A percentile compares a stretch with the other conserved stretches of the same genome.
phyloP scores from a whole-genome alignment of 371 early-diverging fungal species.

The Lichtheimia corymbifera region DNA sequence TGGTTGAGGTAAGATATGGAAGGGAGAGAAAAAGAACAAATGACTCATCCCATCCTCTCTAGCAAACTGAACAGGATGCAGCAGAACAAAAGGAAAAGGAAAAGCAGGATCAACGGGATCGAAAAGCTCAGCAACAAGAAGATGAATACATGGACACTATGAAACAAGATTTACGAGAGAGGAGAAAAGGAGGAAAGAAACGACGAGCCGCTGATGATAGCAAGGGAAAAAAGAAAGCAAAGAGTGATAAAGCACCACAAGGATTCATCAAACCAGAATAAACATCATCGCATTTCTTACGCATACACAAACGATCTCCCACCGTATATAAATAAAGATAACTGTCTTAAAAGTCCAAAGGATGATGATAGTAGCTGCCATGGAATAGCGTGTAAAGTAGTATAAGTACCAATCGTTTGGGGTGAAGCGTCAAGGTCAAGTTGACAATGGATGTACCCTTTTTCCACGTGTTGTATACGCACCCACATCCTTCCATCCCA shows the following conservation, averaged over 20 bases:
- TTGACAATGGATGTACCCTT: no score
- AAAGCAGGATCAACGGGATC: conserved; percentile 27
- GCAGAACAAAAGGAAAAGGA: conserved; percentile 16
- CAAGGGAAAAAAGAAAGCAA: neutral
- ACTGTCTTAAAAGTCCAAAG: no score
- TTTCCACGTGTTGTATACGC: no score
- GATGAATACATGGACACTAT: conserved; percentile 25
- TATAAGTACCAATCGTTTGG: no score
- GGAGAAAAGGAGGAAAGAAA: conserved; percentile 7
- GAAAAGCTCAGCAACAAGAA: conserved; percentile 27
- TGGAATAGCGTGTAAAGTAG: no score
- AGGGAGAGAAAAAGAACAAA: neutral
- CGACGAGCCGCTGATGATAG: neutral
- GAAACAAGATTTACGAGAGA: conserved; percentile 8
- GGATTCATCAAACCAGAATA: conserved; percentile 1
- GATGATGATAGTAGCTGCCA: no score
- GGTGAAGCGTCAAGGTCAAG: no score
- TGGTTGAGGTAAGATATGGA: conserved; percentile 32
- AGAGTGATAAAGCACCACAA: conserved; percentile 1
- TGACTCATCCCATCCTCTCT: neutral
- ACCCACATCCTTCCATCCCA: no score
- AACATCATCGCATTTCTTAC: neutral
- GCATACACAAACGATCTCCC: no score
- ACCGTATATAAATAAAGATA: no score
- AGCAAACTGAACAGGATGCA: conserved; percentile 9